Evolutionary conservation across 257 asterid genomes (phyloP), one percentile per base, ranked within the genome.

Genomic region (Nyctanthes arbortristis): DNA sequence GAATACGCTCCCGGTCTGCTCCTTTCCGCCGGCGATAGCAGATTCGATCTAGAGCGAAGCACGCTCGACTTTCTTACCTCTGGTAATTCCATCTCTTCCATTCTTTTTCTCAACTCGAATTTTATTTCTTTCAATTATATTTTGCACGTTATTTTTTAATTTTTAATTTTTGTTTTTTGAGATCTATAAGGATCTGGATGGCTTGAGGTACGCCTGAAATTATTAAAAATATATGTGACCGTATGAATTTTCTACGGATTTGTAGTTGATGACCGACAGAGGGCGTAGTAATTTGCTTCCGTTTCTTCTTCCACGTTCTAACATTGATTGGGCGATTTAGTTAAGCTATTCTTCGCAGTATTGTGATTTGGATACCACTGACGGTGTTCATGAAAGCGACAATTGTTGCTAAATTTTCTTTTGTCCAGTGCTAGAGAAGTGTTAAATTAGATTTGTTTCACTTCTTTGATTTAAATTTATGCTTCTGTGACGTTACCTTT

Each of bases 121-220:
- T 67, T 49, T 1, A 14, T 61, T 59, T 39, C 24, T 24, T 57
- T 34, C n/a, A 30, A n/a, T 45, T 25, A 24, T 8, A 29, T 39
- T 64, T 54, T 63, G 61, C 33, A 47, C 63, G 47, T 73, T 3
- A 55, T 70, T 31, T 39, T 39, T 66, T 34, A 4, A 25, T 31
- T 14, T 59, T 13, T 3, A 20, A 3, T 69, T 34, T 27, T 20
- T 60, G n/a, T n/a, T n/a, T n/a, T 1, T 40, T 67, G 65, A 66
- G 85, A 77, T 80, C 85, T 49, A 70, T 79, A 30, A n/a, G 25
- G 72, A 58, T 61, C 60, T 74, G 55, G 57, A 47, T 66, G 64
- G 67, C 70, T 14, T 33, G 32, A 74, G 18, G 66, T 39, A 20
- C 67, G 14, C 54, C n/a, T 63, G 62, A 58, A 49, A 64, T 71